A percentile compares a stretch with the other conserved stretches of the same genome.
These are phyloP conservation scores for Trichoderma reesei DNA, from an alignment of 495 filamentous ascomycete species.

Conservation along the genomic window DNA sequence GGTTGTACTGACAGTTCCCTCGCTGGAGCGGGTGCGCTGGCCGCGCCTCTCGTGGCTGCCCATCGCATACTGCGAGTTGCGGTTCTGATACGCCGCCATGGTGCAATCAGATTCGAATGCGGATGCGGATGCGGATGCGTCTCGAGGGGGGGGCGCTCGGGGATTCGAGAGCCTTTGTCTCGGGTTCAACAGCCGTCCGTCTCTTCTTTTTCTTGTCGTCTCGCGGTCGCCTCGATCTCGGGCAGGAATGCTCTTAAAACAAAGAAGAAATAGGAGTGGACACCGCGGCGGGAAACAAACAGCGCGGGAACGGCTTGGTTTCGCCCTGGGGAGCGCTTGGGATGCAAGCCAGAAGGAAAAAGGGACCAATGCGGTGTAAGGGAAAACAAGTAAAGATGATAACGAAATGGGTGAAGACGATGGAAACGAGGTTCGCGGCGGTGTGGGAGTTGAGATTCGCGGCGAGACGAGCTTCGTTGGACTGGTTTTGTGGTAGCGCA, in stretches of 20 bases:
- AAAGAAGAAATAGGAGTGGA: slow-evolving; percentile 3
- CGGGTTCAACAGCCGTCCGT: background rate
- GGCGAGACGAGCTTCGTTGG: background rate
- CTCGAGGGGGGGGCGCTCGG: background rate
- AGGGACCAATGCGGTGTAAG: slow-evolving; percentile 7
- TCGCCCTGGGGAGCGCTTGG: background rate
- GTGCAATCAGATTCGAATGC: slow-evolving; percentile 2
- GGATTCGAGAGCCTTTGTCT: slow-evolving; percentile 14
- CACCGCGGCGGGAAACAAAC: slow-evolving; percentile 1
- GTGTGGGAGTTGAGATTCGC: background rate
- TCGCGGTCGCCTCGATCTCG: background rate
- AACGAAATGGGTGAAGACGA: background rate
- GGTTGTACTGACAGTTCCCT: slow-evolving; percentile 73
- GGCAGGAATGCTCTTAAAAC: background rate
- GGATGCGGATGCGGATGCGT: background rate
- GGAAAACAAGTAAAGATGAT: background rate
- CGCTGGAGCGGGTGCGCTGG: slow-evolving; percentile 38
- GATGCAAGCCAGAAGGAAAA: background rate
- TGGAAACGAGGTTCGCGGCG: background rate
- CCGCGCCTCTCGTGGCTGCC: slow-evolving; percentile 19
- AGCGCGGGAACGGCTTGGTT: background rate
- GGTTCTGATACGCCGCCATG: slow-evolving; percentile 38
- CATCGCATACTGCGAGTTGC: slow-evolving; percentile 34
- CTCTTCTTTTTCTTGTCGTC: background rate
- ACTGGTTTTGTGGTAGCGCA: background rate